Conservation (phyloP, 2,329 filamentous ascomycete genomes). For the Pseudogymnoascus sp. region DNA sequence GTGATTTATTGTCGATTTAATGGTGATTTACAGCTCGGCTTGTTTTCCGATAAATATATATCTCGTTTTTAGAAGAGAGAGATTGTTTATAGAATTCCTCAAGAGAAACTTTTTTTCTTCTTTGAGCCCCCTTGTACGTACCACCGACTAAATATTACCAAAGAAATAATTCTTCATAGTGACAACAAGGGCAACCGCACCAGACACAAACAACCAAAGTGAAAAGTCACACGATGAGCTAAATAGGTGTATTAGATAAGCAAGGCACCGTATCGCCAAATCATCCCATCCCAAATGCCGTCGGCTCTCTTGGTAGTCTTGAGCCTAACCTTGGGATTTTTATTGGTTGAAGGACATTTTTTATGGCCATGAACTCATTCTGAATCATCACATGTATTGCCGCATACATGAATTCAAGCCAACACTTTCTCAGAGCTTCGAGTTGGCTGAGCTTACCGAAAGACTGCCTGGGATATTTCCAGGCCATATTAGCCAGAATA, state of each 20-base stretch:
- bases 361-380: constrained; percentile 7
- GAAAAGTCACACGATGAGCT: background rate
- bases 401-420: background rate
- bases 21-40: background rate
- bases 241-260: background rate
- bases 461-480: background rate
- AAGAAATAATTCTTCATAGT: background rate
- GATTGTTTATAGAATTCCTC: background rate
- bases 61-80: background rate
- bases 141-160: background rate
- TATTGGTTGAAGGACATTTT: background rate
- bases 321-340: background rate
- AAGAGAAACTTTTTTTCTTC: background rate
- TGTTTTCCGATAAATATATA: background rate
- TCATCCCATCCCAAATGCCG: background rate
- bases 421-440: background rate
- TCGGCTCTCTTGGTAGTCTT: background rate
- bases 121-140: background rate
- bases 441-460: background rate
- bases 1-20: background rate
- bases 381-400: background rate
- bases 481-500: background rate
- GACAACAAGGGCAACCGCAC: background rate
- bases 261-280: constrained; percentile 1
- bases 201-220: background rate